These are phyloP conservation scores for Uronychia setigera DNA, from an alignment of 73 alveolate genomes.

Conservation along the genomic window DNA sequence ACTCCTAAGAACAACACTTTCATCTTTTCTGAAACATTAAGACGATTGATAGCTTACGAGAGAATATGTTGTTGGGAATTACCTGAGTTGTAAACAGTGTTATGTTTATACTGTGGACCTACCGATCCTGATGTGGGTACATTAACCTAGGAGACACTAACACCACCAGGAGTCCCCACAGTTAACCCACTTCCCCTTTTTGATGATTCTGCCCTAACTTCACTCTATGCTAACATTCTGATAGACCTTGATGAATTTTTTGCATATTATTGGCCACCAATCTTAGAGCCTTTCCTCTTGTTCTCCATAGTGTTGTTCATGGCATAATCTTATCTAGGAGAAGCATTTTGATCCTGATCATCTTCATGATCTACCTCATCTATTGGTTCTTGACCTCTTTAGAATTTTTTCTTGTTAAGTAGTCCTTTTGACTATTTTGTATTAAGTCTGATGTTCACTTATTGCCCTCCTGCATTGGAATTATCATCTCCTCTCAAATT, in stretches of 20 bases:
- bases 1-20: constrained; percentile 22
- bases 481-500: not conserved
- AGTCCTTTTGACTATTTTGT: not conserved
- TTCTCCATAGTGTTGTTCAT: not conserved
- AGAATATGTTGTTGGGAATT: not conserved
- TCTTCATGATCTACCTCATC: not conserved
- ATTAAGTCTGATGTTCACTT: not conserved
- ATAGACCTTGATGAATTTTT: not conserved
- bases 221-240: not conserved
- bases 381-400: not conserved
- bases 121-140: not conserved
- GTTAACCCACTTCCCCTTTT: not conserved
- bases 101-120: too few relatives aligned
- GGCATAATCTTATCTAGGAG: not conserved
- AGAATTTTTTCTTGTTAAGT: too few relatives aligned
- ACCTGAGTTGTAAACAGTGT: not conserved
- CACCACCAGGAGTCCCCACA: too few relatives aligned
- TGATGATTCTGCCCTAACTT: not conserved
- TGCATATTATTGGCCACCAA: not conserved
- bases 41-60: not conserved
- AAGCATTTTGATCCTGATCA: not conserved
- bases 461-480: not conserved
- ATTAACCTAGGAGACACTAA: too few relatives aligned
- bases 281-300: not conserved
- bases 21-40: not conserved